Conservation (phyloP, 768 basidiomycete species). For the Crepidotus variabilis region DNA sequence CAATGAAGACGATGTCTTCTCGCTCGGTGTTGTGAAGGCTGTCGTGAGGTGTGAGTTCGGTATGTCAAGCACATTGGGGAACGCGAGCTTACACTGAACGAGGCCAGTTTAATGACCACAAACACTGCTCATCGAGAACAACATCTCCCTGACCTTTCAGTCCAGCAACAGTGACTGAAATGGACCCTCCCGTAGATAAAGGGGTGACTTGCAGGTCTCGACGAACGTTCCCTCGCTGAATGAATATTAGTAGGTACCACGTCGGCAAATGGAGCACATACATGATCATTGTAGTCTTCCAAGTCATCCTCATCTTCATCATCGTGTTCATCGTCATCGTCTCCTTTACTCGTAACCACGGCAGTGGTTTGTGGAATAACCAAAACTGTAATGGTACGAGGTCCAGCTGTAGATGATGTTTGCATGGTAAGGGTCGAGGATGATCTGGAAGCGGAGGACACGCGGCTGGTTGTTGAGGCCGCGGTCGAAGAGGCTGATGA, state of each 20-base stretch:
- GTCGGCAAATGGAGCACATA: constrained; percentile 1
- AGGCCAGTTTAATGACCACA: constrained; percentile 68
- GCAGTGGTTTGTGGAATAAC: neutral
- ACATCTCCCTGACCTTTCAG: constrained; percentile 21
- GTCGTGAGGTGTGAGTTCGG: constrained; percentile 6
- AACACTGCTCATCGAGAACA: constrained; percentile 44
- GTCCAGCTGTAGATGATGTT: neutral
- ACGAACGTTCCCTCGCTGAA: constrained; percentile 5
- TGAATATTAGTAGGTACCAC: neutral
- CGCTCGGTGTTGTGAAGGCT: constrained; percentile 72
- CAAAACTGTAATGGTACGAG: neutral
- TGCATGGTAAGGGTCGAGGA: too few relatives aligned
- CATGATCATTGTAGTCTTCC: constrained; percentile 11
- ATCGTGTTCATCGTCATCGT: constrained; percentile 13
- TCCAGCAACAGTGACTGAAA: constrained; percentile 14
- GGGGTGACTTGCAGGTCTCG: constrained; percentile 16
- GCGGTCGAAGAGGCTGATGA: neutral
- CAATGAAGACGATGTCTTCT: constrained; percentile 74
- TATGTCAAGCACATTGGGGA: neutral
- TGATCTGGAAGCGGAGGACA: neutral
- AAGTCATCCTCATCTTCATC: constrained; percentile 10
- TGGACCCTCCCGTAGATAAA: constrained; percentile 2
- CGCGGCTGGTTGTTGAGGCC: neutral
- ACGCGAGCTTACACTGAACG: constrained; percentile 48
- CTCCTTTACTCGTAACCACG: constrained; percentile 3